Evolutionary conservation across 2,329 filamentous ascomycete genomes (phyloP), one percentile per base, ranked within the genome.

Genomic region (Alternaria brassicicola): DNA sequence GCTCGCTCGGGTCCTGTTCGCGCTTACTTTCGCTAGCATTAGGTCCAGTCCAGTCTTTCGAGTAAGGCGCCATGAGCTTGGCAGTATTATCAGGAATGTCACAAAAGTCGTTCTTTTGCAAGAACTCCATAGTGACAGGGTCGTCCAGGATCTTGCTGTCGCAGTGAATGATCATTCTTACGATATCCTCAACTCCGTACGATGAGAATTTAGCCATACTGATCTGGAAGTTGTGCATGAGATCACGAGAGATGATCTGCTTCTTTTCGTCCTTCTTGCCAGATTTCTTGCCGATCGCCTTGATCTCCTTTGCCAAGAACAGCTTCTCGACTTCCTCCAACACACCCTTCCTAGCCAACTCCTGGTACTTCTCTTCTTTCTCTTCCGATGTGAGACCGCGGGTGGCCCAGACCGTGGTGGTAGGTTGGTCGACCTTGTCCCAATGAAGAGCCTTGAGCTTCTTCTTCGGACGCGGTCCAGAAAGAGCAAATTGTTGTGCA

Each of bases 381-480:
- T 90, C 91, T 75, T 96, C 89, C 4, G 88, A 86, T n/a, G 92
- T 96, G 5, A 92, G 90, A 28, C 91, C 87, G 76, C 96, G 92
- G 7, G 87, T 85, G 31, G 93, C 93, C 94, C 94, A 98, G 69
- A 97, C 91, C 52, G 94, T 97, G 49, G 92, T 90, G 75, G 95
- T 88, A 21, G 93, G 91, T 52, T 91, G 86, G 78, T 99, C 95
- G 53, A 99, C 92, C 83, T 98, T 98, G 80, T 99, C 95, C 94
- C 95, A 98, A 81, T 99, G 95, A 67, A 99, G 85, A 58, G 94
- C 94, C 87, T 99, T 99, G 78, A 99, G 92, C 84, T 98, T 99
- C 88, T 97, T 98, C 86, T 97, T 98, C 21, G 95, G 93, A 68
- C 94, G 85, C 51, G 93, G 91, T 60, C 93, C 90, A 33, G 92